A percentile compares a stretch with the other conserved stretches of the same genome.
Conservation (phyloP, 2,329 filamentous ascomycete genomes). For the Pyricularia sp. region DNA sequence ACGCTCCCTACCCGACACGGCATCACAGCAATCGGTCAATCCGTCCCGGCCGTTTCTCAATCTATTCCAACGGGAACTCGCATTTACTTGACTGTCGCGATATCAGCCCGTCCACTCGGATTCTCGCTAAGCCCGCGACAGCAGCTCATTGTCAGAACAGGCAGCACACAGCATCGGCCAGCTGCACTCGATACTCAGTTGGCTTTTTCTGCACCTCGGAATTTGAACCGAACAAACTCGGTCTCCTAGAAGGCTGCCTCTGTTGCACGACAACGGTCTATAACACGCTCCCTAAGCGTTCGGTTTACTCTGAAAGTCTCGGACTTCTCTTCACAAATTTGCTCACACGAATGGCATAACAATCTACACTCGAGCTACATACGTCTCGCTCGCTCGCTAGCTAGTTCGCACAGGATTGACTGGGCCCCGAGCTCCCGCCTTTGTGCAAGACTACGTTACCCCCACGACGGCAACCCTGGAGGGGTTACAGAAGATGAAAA, state of each 20-base stretch:
- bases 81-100: neutral
- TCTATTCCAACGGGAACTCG: neutral
- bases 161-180: neutral
- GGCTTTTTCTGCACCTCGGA: neutral
- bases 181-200: neutral
- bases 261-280: neutral
- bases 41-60: neutral
- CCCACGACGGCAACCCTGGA: neutral
- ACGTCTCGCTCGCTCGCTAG: neutral
- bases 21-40: neutral
- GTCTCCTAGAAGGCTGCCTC: neutral
- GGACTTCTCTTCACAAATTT: no score
- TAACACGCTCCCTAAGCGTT: neutral
- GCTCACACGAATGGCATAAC: neutral
- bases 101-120: neutral
- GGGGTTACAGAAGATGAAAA: slow-evolving; percentile 12
- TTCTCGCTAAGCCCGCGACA: neutral
- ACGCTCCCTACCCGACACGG: neutral
- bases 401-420: neutral
- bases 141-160: neutral
- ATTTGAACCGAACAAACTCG: neutral
- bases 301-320: neutral
- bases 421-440: neutral
- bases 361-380: neutral
- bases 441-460: neutral